A percentile compares a stretch with the other conserved stretches of the same genome.
phyloP scores from a whole-genome alignment of 2,329 filamentous ascomycete species.

The Ophiostoma sp. region DNA sequence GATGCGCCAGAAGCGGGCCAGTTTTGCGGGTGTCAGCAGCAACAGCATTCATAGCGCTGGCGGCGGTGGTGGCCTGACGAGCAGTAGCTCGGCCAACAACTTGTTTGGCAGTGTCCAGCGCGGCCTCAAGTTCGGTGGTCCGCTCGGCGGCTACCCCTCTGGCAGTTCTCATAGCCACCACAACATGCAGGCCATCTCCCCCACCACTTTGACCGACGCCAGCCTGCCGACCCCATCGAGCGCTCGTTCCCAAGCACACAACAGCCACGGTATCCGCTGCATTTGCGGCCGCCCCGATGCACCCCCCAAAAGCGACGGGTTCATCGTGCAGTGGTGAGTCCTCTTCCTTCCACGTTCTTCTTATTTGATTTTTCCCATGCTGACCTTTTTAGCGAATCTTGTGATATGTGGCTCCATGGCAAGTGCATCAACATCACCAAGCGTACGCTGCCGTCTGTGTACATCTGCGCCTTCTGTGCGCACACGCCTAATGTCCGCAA shows the following conservation, averaged over 20 bases:
- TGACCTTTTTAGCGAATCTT: slow-evolving; percentile 54
- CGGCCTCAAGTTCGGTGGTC: slow-evolving; percentile 22
- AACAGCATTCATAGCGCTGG: not conserved
- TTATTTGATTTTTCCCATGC: not conserved
- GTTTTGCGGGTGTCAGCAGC: slow-evolving; percentile 22
- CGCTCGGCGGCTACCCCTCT: slow-evolving; percentile 23
- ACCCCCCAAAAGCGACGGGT: slow-evolving; percentile 50
- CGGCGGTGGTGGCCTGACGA: not conserved
- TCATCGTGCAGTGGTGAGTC: slow-evolving; percentile 65
- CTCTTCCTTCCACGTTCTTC: too few relatives aligned
- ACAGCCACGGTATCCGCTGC: slow-evolving; percentile 53
- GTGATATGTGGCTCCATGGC: slow-evolving; percentile 66
- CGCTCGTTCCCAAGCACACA: slow-evolving; percentile 37
- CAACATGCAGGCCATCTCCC: slow-evolving; percentile 44
- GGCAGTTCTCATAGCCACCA: slow-evolving; percentile 28
- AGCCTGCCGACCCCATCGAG: slow-evolving; percentile 49
- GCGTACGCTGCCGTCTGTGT: slow-evolving; percentile 59
- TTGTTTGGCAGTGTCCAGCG: slow-evolving; percentile 25
- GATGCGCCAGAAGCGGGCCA: slow-evolving; percentile 44
- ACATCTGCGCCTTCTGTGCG: slow-evolving; percentile 64
- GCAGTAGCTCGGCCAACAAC: slow-evolving; percentile 17
- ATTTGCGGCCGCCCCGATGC: slow-evolving; percentile 52
- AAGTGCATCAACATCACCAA: slow-evolving; percentile 61
- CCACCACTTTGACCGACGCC: slow-evolving; percentile 52
- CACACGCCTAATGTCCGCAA: slow-evolving; percentile 58